Evolutionary conservation across 2,329 filamentous ascomycete species (phyloP), one percentile per base, ranked within the genome.

Genomic region (Scorias spongiosa): DNA sequence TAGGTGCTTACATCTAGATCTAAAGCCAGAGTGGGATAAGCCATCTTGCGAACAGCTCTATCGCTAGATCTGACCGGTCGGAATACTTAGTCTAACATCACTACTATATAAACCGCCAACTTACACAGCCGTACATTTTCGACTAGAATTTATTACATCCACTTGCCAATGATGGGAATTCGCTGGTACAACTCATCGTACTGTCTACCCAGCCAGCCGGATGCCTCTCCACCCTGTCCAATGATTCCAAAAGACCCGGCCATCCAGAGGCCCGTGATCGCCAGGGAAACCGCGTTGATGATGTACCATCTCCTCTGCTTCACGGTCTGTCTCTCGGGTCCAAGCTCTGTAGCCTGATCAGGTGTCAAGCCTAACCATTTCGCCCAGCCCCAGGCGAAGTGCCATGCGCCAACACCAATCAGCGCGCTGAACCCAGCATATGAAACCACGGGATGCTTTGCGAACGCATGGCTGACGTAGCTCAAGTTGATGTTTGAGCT

Each of bases 401-500:
- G 88, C 47, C 79, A 84, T 18, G 75, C 78, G 0, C 78, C 82
- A 0, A 80, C 64, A 12, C 66, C 67, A 6, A 94, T 67, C 41
- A 95, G 68, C 1, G 78, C 71, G 1, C 68, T 56, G 60, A 93
- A 94, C 1, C 81, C 80, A 1, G 72, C 53, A 59, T 78, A 81
- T n/a, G 82, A 76, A 8, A 81, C 60, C 1, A 71, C 51, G 0
- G 80, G 78, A 54, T 84, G 80, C 11, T 76, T 72, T 28, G 82
- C 78, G 57, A 95, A 91, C 2, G 84, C 85, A 63, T 96, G 88
- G 10, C 80, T 77, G 7, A 95, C 80, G 60, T 84, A 96, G 10
- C 77, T 80, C 10, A 96, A 67, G 0, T 84, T 84, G 36, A 95
- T 80, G 43, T 89, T 81, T n/a, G 84, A 84, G 55, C 80, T 87